Evolutionary conservation across 129 eudicot genomes (phyloP).

Genomic region (Heracleum sosnowskyi): DNA sequence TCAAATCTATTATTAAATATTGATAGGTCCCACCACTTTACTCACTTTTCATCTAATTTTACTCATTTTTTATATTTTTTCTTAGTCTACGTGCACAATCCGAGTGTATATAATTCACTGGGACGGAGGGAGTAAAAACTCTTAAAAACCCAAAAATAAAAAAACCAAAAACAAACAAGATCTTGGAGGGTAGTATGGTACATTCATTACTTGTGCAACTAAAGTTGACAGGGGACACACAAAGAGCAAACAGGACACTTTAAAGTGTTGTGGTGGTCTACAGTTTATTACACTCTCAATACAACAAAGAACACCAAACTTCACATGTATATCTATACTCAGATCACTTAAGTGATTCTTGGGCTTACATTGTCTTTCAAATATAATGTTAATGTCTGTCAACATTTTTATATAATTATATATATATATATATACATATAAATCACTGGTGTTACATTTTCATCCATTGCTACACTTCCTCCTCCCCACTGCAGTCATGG

Average conservation of each 20-base stretch:
- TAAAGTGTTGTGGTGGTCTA: conserved; percentile 6
- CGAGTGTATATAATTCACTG: too few species aligned
- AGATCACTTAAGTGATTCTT: not conserved
- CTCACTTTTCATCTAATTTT: too few species aligned
- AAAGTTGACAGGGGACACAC: not conserved
- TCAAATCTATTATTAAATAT: too few species aligned
- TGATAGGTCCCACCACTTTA: too few species aligned
- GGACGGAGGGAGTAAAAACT: too few species aligned
- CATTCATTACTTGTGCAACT: not conserved
- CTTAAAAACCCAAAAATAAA: not conserved
- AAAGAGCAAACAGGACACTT: not conserved
- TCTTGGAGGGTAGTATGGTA: conserved; percentile 7
- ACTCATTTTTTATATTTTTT: too few species aligned
- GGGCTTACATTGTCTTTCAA: conserved; percentile 1
- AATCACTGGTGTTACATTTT: not conserved
- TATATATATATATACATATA: not conserved
- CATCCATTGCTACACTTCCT: not conserved
- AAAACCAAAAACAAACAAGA: not conserved
- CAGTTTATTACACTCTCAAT: not conserved
- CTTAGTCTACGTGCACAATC: too few species aligned
- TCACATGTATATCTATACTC: not conserved
- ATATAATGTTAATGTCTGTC: not conserved
- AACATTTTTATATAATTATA: not conserved
- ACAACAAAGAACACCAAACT: not conserved
- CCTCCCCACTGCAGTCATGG: conserved; percentile 30